phyloP scores from a whole-genome alignment of 805 yeast species.

The Candida tallmaniae region DNA sequence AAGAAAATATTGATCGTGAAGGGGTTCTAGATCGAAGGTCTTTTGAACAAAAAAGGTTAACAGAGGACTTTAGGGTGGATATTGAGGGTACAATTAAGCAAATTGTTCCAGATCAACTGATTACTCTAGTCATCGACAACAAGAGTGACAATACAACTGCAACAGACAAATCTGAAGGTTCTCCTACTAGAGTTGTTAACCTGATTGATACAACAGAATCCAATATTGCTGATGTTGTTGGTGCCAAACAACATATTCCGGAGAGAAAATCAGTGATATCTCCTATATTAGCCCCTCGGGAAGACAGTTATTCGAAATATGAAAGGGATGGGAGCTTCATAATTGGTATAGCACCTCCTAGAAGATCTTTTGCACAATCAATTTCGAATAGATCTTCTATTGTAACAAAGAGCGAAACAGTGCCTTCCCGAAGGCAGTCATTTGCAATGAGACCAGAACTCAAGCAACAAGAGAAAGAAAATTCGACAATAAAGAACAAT shows the following conservation, averaged over 20 bases:
- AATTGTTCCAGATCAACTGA: too few species aligned
- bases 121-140: not conserved
- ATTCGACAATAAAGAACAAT: too few species aligned
- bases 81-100: too few species aligned
- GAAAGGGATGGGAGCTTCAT: constrained; percentile 7
- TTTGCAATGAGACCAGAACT: too few species aligned
- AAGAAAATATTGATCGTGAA: not conserved
- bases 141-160: not conserved
- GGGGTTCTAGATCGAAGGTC: not conserved
- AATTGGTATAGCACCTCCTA: constrained; percentile 6
- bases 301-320: constrained; percentile 5
- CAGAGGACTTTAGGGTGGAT: too few species aligned
- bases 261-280: too few species aligned
- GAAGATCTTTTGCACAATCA: constrained; percentile 1
- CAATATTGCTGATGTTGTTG: not conserved
- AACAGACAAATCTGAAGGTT: not conserved
- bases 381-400: constrained; percentile 1
- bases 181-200: not conserved
- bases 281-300: constrained; percentile 2
- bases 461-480: too few species aligned
- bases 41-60: not conserved
- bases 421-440: too few species aligned
- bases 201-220: not conserved
- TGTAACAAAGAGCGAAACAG: too few species aligned
- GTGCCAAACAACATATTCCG: not conserved